Conservation (phyloP, 202 grass and related monocot genomes). For the Schoenoplectus triqueter region DNA sequence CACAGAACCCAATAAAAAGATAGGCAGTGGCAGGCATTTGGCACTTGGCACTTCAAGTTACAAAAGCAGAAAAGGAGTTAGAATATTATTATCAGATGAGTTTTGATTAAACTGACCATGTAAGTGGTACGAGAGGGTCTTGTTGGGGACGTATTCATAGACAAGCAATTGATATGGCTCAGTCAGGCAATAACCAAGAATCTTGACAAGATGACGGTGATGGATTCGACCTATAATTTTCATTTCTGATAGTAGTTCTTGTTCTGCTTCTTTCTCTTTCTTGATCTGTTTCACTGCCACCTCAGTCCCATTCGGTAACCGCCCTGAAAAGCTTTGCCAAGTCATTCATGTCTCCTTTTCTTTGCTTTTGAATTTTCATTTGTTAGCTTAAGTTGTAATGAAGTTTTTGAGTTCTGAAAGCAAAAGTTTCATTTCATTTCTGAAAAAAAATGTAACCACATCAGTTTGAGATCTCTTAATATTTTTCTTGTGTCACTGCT, state of each 20-base stretch:
- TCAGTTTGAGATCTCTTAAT: neutral
- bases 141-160: conserved; percentile 76
- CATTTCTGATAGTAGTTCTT: conserved; percentile 73
- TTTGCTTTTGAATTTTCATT: neutral
- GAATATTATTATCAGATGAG: neutral
- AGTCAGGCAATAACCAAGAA: conserved; percentile 73
- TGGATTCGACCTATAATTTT: conserved; percentile 90
- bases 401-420: neutral
- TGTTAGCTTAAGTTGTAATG: neutral
- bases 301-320: conserved; percentile 56
- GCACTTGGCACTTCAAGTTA: neutral
- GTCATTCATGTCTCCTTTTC: neutral
- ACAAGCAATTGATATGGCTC: conserved; percentile 66
- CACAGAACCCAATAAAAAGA: neutral
- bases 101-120: conserved; percentile 51
- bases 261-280: conserved; percentile 69
- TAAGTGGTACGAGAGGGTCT: conserved; percentile 71
- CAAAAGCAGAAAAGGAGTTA: neutral
- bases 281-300: conserved; percentile 95
- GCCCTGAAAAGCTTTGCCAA: neutral
- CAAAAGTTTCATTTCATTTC: neutral
- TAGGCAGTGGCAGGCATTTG: neutral
- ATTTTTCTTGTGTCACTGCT: neutral
- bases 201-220: conserved; percentile 80
- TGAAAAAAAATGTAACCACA: neutral